Evolutionary conservation across 2,329 filamentous ascomycete species (phyloP).

Genomic region (Dryadomyces quercivorus): DNA sequence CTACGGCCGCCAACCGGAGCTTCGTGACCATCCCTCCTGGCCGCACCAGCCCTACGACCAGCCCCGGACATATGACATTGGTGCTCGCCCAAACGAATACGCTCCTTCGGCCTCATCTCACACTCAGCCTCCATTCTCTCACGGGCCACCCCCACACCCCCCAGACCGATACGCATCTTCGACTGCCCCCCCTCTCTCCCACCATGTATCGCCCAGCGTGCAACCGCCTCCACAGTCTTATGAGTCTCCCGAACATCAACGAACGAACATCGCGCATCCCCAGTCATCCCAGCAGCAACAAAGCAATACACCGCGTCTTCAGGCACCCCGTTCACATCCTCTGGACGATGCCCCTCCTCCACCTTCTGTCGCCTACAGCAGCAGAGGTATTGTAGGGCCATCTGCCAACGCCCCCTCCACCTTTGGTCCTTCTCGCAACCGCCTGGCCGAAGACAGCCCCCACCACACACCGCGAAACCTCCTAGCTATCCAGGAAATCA

Average conservation of each 20-base stretch:
- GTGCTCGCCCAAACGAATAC: slow-evolving; percentile 29
- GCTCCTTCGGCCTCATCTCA: slow-evolving; percentile 27
- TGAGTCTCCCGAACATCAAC: slow-evolving; percentile 39
- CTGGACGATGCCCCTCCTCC: slow-evolving; percentile 37
- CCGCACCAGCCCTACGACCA: slow-evolving; percentile 29
- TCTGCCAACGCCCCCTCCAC: slow-evolving; percentile 16
- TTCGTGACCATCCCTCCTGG: slow-evolving; percentile 26
- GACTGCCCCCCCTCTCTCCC: slow-evolving; percentile 15
- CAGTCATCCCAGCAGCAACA: slow-evolving; percentile 11
- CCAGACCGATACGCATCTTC: slow-evolving; percentile 27
- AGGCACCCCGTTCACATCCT: slow-evolving; percentile 22
- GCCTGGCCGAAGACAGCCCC: slow-evolving; percentile 39
- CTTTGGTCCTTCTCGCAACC: slow-evolving; percentile 30
- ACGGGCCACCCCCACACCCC: slow-evolving; percentile 22
- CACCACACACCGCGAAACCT: slow-evolving; percentile 52
- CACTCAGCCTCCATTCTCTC: slow-evolving; percentile 19
- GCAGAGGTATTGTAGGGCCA: slow-evolving; percentile 19
- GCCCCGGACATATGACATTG: slow-evolving; percentile 29
- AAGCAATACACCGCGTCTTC: slow-evolving; percentile 13
- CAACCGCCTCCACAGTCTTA: slow-evolving; percentile 24
- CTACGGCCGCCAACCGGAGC: slow-evolving; percentile 31
- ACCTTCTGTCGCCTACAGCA: slow-evolving; percentile 35
- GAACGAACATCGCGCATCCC: slow-evolving; percentile 22
- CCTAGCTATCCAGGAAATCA: slow-evolving; percentile 68
- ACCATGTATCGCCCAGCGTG: slow-evolving; percentile 19